A percentile compares a stretch with the other conserved stretches of the same genome.
Conservation (phyloP, 371 early-diverging fungal species). For the Homolaphlyctis polyrhiza region DNA sequence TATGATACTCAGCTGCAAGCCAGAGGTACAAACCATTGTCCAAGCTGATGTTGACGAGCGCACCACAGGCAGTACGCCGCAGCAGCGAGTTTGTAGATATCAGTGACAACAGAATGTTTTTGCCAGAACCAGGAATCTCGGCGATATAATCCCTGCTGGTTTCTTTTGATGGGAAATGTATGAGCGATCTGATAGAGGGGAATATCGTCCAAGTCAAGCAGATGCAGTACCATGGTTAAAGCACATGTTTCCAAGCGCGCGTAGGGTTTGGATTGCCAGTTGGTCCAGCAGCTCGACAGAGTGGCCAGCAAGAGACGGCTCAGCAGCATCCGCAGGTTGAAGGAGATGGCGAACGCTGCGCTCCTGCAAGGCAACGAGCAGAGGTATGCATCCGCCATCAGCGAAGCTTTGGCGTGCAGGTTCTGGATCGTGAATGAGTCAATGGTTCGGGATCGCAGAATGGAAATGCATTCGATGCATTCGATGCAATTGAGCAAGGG, state of each 20-base stretch:
- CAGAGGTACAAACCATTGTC: constrained; percentile 55
- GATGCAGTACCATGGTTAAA: constrained; percentile 71
- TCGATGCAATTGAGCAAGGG: too few relatives aligned
- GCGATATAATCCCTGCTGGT: constrained; percentile 59
- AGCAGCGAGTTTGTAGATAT: constrained; percentile 34
- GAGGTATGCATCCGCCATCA: constrained; percentile 15
- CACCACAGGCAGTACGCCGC: constrained; percentile 59
- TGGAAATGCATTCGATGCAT: too few relatives aligned
- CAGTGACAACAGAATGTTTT: constrained; percentile 39
- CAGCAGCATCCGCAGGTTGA: background rate
- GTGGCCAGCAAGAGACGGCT: too few relatives aligned
- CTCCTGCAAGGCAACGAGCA: constrained; percentile 8
- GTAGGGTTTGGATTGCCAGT: constrained; percentile 51
- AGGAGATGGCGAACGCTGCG: constrained; percentile 2
- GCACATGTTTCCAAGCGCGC: constrained; percentile 72
- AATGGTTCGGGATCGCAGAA: too few relatives aligned
- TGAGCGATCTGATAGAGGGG: background rate
- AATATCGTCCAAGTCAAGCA: background rate
- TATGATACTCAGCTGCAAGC: background rate
- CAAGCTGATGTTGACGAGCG: constrained; percentile 70
- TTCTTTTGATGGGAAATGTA: constrained; percentile 38
- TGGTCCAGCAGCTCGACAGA: constrained; percentile 4
- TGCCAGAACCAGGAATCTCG: constrained; percentile 41
- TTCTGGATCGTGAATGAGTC: constrained; percentile 15
- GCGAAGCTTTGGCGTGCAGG: constrained; percentile 20